Evolutionary conservation across 2,329 filamentous ascomycete genomes (phyloP), one percentile per base, ranked within the genome.

Genomic region (Chrysoporthe austroafricana): DNA sequence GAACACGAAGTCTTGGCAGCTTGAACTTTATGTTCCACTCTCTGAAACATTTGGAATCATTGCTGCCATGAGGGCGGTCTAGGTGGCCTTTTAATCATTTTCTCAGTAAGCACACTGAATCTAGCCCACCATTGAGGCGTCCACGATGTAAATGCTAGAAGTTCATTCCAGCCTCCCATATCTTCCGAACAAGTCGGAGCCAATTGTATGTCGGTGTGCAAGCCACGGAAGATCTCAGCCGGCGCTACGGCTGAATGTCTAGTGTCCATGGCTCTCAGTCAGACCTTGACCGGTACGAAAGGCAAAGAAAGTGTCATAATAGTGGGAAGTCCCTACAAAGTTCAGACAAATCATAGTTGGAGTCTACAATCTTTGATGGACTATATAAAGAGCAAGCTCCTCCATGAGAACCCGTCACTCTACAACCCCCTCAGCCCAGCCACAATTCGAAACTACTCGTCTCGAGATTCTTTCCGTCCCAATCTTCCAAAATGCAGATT

Each of bases 401-500:
- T 46, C 14, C 18, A 46, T 18, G 18, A 50, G n/a, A 21, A 26
- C 26, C 8, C 4, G 48, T 21, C 48, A 26, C 4, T 11, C 48
- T n/a, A 26, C n/a, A 8, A 3, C 1, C 48, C 21, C 21, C 4
- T 9, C 48, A 50, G 13, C n/a, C 6, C 21, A 32, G 14, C 26
- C 1, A 56, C 0, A 54, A 16, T 34, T 3, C 52, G 36, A 9
- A 34, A 18, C 18, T 13, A 36, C 26, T 6, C 26, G 6, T 14
- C 32, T 18, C 26, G 26, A 36, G 18, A 18, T 34, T 13, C 3
- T 1, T 50, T 13, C n/a, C 8, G 6, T 9, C 11, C n/a, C 7
- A 50, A 8, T 50, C 48, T 50, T 50, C 14, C 34, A 43, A 43
- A 43, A 60, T 60, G 58, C 42, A 60, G n/a, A 9, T 46, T 32